Evolutionary conservation across 495 filamentous ascomycete species (phyloP), one percentile per base, ranked within the genome.

Genomic region (Rhizodiscina lignyota): DNA sequence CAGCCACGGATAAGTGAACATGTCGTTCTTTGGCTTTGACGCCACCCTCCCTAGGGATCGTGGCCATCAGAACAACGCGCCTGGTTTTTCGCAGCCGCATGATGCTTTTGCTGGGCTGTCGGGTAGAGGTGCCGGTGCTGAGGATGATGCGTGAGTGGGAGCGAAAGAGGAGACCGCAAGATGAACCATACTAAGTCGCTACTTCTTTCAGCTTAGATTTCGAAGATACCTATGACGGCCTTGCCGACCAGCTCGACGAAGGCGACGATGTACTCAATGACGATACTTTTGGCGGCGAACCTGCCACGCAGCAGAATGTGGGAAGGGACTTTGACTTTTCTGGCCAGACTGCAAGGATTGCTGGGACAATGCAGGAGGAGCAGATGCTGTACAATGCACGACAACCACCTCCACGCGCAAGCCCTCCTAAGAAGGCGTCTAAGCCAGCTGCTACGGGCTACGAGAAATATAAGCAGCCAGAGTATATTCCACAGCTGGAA

Each of bases 311-410:
- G 39, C 39, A 52, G 50, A 52, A 58, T 11, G 68, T 87, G 15
- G 85, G 85, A 48, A 87, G 79, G 50, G 91, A 99, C 55, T 99
- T 94, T 52, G 89, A 99, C 52, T 99, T 96, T 62, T 87, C 87
- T 42, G 85, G 84, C 1, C 77, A 74, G 40, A 96, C 91, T 13
- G 84, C 85, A 12, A 72, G 83, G 53, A 79, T 94, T 18, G 61
- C 84, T 6, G 67, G 77, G 59, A 81, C 73, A 5, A 80, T 96
- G 40, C 76, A 79, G 35, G 84, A 94, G 53, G 91, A 94, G 54
- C 83, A 93, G 51, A 56, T 81, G 38, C 75, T 83, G 40, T 93
- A 50, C 60, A 59, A 44, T 60, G 54, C 30, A 19, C 47, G 23
- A 30, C 54, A 35, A 43, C 59, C 31, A 30, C 56, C 23, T 40